Percentiles rank a stretch among this genome's conserved stretches.
Evolutionary conservation across 495 filamentous ascomycete species (phyloP).

Genomic region (Patellaria atrata): DNA sequence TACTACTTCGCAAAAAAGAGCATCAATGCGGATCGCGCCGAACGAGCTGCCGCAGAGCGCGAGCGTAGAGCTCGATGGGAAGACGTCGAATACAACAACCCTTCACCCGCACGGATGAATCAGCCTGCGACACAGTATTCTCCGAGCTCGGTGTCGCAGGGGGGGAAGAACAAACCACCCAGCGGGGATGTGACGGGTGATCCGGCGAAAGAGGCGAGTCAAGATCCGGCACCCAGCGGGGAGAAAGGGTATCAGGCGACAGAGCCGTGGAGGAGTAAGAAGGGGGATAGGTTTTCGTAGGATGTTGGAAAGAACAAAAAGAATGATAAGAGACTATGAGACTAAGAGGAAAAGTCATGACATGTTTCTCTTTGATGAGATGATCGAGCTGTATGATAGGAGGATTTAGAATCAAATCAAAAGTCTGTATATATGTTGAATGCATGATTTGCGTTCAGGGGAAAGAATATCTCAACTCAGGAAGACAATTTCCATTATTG

Average conservation of each 20-base stretch:
- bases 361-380: too few relatives aligned
- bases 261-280: constrained; percentile 54
- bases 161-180: too few relatives aligned
- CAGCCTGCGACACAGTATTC: not conserved
- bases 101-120: too few relatives aligned
- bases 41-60: constrained; percentile 49
- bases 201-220: constrained; percentile 63
- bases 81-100: too few relatives aligned
- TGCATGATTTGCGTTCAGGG: too few relatives aligned
- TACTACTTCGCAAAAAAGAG: constrained; percentile 93
- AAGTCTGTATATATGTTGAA: too few relatives aligned
- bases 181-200: constrained; percentile 48
- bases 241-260: constrained; percentile 84
- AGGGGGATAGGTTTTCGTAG: constrained; percentile 83
- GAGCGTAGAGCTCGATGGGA: too few relatives aligned
- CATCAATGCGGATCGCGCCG: constrained; percentile 75
- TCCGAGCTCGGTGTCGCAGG: constrained; percentile 21
- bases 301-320: constrained; percentile 25
- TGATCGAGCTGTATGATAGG: too few relatives aligned
- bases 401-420: too few relatives aligned
- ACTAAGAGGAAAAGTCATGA: not conserved
- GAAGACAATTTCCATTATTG: too few relatives aligned
- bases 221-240: constrained; percentile 70
- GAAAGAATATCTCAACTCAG: too few relatives aligned
- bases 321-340: not conserved